Base-by-base conservation (phyloP, 345 rosid species). In the Geranium rotundifolium region DNA sequence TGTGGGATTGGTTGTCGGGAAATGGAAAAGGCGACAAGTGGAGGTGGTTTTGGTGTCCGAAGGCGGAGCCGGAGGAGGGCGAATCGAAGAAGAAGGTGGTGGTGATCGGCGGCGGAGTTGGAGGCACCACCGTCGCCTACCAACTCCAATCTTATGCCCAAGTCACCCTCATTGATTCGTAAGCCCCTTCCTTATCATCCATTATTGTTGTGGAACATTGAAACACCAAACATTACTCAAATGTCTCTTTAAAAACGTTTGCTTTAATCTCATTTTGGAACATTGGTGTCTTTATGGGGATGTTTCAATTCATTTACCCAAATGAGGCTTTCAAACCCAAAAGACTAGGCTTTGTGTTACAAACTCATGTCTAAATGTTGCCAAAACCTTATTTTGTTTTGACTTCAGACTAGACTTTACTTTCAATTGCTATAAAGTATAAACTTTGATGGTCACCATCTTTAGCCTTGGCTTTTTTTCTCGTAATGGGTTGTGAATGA, bases 161-260 rank as follows among this genome's bases (percentile, higher is more conserved):
- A 59, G 79, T 80, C 31, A 72, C 75, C 54, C 79, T 80, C 19
- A 72, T 80, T 31, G 81, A 80, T 62, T 69, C 73, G 84, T 80
- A 62, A 9, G 74, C 66, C 0, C 54, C 15, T 15, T 4, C 15
- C 54, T 2, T 34, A 46, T 52, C 19, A 23, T 23, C 1, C 27
- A 23, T 23, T 23, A 23, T 23, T 23, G 27, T 23, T 9, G 12
- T 7, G 52, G 52, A 46, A 14, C 14, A 46, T 46, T 46, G 52
- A 46, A 46, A 7, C 52, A 46, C 3, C 13, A 46, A 46, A 46
- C 52, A 46, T 46, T 34, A 34, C 41, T 34, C 10, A 34, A 46
- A 46, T 46, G 52, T 46, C 16, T 14, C 52, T 46, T 46, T 23
- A 2, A 23, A 23, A 23, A 23, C 2, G 27, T 23, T 23, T 23